Evolutionary conservation across 176 grass and related monocot species (phyloP), one percentile per base, ranked within the genome.

Genomic region (Eleusine indica): DNA sequence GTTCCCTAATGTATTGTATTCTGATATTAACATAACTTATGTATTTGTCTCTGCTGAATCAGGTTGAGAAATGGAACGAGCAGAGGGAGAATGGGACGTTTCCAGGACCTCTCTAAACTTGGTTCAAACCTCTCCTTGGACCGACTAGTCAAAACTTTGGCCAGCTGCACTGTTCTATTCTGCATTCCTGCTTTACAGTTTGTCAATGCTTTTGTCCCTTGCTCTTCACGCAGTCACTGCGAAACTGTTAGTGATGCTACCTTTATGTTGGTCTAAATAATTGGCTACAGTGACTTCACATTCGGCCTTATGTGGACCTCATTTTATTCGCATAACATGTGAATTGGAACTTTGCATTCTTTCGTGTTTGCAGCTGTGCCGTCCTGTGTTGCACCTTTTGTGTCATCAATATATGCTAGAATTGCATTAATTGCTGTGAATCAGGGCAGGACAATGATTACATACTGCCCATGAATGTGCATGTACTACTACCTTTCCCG

Each of bases 51-150:
- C 52, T 67, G 11, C 25, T 81, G n/a, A 80, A 60, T 7, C 57
- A 93, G 94, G 57, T 96, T 66, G 88, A 87, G 58, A 89, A 80
- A 71, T 93, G 88, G 91, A 91, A 96, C 66, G 84, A 91, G 56
- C 88, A 93, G 57, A 89, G 86, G 88, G 86, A 83, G 29, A 91
- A 85, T 75, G 86, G 88, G 67, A 96, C 90, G 12, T 93, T 96
- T 89, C 83, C 86, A 40, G 90, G 88, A 32, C 94, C 88, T 56
- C 86, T 96, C n/a, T 91, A 88, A 91, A 73, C 60, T 62, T 48
- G 79, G 35, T 54, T 57, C 12, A 61, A 73, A 61, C 66, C 41
- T 68, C 40, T 25, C 69, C 44, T 67, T 51, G 68, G 82, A 81
- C 83, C 53, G 82, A 80, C 83, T 56, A 54, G 76, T 80, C 70